Evolutionary conservation across 2,329 filamentous ascomycete species (phyloP).

Genomic region (Arthrobotrys musiformis): DNA sequence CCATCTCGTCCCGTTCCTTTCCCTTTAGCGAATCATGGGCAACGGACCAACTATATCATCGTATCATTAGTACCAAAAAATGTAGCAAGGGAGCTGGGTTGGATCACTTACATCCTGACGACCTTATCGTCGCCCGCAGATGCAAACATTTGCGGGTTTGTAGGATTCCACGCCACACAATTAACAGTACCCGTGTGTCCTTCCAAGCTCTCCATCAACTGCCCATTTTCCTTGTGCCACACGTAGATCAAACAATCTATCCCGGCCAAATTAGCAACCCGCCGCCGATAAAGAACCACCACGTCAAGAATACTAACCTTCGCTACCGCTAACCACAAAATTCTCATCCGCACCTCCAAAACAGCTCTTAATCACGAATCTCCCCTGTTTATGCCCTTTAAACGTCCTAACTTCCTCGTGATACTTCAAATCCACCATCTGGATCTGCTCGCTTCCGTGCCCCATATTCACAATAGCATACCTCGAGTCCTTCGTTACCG

Average conservation of each 20-base stretch:
- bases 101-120: conserved; percentile 79
- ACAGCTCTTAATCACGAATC: conserved; percentile 80
- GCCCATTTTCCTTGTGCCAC: conserved; percentile 87
- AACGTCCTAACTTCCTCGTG: conserved; percentile 79
- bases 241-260: conserved; percentile 79
- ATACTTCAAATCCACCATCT: conserved; percentile 80
- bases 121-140: conserved; percentile 88
- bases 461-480: conserved; percentile 84
- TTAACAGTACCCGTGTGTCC: conserved; percentile 85
- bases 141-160: conserved; percentile 83
- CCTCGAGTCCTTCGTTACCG: conserved; percentile 81
- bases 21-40: conserved; percentile 36
- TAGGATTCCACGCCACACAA: conserved; percentile 87
- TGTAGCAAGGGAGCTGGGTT: background rate
- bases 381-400: conserved; percentile 77
- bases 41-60: conserved; percentile 40
- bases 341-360: conserved; percentile 93
- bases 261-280: conserved; percentile 59
- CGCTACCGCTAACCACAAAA: conserved; percentile 90
- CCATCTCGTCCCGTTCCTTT: conserved; percentile 40
- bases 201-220: conserved; percentile 77
- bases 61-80: background rate
- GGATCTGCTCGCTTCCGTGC: conserved; percentile 70
- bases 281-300: background rate
- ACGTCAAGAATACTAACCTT: conserved; percentile 71